Evolutionary conservation across 768 basidiomycete species (phyloP), one percentile per base, ranked within the genome.

Genomic region (Suillus weaverae): DNA sequence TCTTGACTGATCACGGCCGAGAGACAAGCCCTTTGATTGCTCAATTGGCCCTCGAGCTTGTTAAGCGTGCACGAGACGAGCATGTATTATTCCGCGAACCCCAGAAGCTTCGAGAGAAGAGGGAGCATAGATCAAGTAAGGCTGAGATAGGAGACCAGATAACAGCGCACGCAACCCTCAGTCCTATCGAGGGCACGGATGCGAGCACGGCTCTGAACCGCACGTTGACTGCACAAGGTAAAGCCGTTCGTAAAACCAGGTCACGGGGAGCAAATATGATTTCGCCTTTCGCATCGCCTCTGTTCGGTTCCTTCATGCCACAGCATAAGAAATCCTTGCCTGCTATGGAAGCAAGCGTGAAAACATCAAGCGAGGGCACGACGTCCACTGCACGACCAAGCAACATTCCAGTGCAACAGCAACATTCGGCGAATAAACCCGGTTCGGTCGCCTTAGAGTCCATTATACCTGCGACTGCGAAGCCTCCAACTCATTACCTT

Each of bases 401-500:
- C 14, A 35, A 68, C 20, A 70, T 41, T 26, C 33, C 68, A 1
- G 61, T 60, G 5, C 36, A 67, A 22, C 64, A 76, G 1, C 70
- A 77, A 35, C 67, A 73, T 6, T 65, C 68, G 13, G 65, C 71
- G 9, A 79, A 61, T 33, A 79, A 76, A 67, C 80, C 70, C 9
- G 76, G 72, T 41, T 82, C 76, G 5, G 91, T 92, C 10, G 89
- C 91, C 5, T 79, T 93, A 11, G 91, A 94, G 70, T 89, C 89
- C 13, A 95, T 95, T 66, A 91, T 95, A 50, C 92, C 94, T 0
- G 89, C 84, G 1, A 86, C 79, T 11, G 82, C 90, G 20, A 92
- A 92, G 71, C 94, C 92, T 0, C 92, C 94, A 0, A 94, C 92
- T 0, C 89, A 94, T 41, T 92, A 92, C 69, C 86, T 94, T 26